Percentiles rank a stretch among this genome's conserved stretches.
Conservation (phyloP, 257 asterid genomes). For the Rehmannia glutinosa region DNA sequence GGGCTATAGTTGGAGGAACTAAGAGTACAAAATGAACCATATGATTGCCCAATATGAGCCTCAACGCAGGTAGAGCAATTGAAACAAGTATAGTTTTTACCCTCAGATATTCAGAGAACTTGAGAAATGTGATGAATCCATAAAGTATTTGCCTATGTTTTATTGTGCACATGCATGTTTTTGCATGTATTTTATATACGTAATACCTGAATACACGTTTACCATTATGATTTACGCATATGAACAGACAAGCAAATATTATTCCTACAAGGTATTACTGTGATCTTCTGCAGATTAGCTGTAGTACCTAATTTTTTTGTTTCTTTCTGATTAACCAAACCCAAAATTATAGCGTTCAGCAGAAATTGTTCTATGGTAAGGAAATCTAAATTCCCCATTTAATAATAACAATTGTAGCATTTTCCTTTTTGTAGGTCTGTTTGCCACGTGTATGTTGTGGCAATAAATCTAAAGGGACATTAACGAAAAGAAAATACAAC, state of each 20-base stretch:
- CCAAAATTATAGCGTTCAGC: background rate
- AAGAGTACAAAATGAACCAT: background rate
- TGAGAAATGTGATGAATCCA: background rate
- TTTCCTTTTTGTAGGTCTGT: background rate
- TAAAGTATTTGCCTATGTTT: background rate
- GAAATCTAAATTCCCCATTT: background rate
- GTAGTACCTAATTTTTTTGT: background rate
- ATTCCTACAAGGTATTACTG: background rate
- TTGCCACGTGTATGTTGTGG: conserved; percentile 7
- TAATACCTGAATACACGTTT: background rate
- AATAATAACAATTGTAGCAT: background rate
- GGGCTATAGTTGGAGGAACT: background rate
- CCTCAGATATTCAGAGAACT: conserved; percentile 2
- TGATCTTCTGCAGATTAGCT: background rate
- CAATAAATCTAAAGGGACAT: background rate
- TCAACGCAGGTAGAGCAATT: background rate
- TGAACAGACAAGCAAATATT: background rate
- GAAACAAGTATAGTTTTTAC: background rate
- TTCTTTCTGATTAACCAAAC: background rate
- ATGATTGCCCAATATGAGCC: background rate
- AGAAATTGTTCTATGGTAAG: background rate
- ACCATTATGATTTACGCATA: background rate
- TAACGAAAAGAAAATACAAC: background rate
- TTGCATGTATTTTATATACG: background rate
- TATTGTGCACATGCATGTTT: no score